phyloP scores from a whole-genome alignment of 148 eudicot species.

The Arctostaphylos glauca region DNA sequence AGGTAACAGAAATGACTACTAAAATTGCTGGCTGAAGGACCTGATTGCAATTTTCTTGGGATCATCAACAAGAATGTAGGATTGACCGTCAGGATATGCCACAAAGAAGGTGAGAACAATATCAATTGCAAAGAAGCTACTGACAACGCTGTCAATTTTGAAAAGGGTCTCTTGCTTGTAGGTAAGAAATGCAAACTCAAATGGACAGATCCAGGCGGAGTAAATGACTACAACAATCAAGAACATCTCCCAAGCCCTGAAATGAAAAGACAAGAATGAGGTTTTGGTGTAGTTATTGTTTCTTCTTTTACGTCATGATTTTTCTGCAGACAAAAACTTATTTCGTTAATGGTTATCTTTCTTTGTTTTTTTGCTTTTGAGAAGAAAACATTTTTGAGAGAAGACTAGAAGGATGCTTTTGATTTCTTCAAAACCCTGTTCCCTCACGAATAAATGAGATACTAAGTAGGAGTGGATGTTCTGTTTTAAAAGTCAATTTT shows the following conservation, averaged over 20 bases:
- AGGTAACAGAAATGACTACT: not conserved
- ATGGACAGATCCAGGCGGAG: constrained; percentile 91
- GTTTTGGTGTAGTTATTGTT: not conserved
- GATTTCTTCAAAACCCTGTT: not conserved
- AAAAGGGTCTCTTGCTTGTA: constrained; percentile 51
- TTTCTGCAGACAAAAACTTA: not conserved
- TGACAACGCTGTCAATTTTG: constrained; percentile 70
- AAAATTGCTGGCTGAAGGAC: constrained; percentile 24
- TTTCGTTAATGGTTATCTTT: not conserved
- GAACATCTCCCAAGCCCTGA: constrained; percentile 88
- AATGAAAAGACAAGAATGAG: constrained; percentile 13
- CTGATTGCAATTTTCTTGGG: constrained; percentile 73
- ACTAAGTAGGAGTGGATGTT: not conserved
- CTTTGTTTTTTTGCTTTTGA: not conserved
- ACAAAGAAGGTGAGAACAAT: constrained; percentile 91
- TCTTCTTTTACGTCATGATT: not conserved
- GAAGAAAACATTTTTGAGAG: not conserved
- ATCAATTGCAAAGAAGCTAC: constrained; percentile 74
- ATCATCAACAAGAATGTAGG: constrained; percentile 75
- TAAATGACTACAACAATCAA: constrained; percentile 70
- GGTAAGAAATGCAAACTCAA: constrained; percentile 72
- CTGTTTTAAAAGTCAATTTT: not conserved
- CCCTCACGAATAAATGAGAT: not conserved
- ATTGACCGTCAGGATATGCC: constrained; percentile 65
- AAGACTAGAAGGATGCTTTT: not conserved